Base-by-base conservation (phyloP, 305 asterid genomes). In the Euphrasia arctica region DNA sequence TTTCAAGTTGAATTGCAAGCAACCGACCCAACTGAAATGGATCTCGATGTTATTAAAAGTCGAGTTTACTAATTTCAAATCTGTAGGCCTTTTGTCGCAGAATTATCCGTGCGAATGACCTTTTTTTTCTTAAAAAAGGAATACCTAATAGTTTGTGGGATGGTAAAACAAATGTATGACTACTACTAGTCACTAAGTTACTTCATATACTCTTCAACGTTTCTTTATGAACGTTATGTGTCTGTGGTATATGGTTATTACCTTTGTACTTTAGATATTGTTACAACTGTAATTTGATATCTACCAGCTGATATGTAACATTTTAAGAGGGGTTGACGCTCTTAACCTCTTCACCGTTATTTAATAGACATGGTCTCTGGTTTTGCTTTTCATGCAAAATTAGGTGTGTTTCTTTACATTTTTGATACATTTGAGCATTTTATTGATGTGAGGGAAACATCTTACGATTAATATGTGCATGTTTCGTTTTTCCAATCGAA, bases 21-120 rank as follows among this genome's bases (percentile, higher is more conserved):
- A 49, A 80, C 83, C 14, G 85, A 80, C 60, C 85, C 85, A 31
- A 77, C 83, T 15, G 85, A 80, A 65, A 75, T 80, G 83, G 81
- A 54, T 9, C 85, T 80, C 25, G 73, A 39, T 39, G 45, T 39
- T 39, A 39, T 39, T 39, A 39, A 39, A 9, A 77, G 85, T 34
- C 82, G 80, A 18, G 82, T 74, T 31, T 56, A 62, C 65, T 75
- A 75, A 80, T 15, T 47, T 13, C 66, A 67, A 42, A 54, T 39
- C n/a, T 9, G 45, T 8, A 39, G 45, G 45, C 45, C 12, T 39
- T 39, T 9, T 39, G 45, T 39, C 9, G 45, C 10, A 39, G 45
- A 39, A 11, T 39, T 9, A 11, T 39, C 45, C 9, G 0, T 39
- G 45, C 45, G 9, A n/a, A 65, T 69, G 71, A 79, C 58, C 71